Conservation (phyloP, 2,329 filamentous ascomycete species). For the Sporothrix curviconia region DNA sequence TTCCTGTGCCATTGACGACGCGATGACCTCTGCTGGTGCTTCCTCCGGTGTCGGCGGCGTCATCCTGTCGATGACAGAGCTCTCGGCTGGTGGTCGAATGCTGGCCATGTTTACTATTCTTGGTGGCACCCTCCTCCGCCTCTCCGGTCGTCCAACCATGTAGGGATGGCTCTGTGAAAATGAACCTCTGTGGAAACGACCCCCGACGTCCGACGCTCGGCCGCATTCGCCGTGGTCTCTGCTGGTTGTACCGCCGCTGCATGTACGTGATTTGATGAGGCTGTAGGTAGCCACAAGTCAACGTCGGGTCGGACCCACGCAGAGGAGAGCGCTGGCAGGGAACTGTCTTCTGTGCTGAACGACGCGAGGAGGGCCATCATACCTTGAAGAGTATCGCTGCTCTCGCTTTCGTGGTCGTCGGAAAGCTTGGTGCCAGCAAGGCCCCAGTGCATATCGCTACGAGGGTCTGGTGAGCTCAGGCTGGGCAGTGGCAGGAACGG, state of each 20-base stretch:
- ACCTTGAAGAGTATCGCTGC: conserved; percentile 2
- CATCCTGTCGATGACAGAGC: too few relatives aligned
- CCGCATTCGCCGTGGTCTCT: neutral
- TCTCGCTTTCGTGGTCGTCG: neutral
- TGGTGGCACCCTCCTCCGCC: neutral
- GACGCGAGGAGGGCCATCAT: neutral
- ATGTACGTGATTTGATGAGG: neutral
- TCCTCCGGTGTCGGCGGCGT: too few relatives aligned
- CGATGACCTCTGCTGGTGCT: too few relatives aligned
- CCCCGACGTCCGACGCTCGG: neutral
- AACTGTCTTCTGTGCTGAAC: neutral
- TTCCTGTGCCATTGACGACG: neutral
- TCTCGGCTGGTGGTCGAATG: too few relatives aligned
- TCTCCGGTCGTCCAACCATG: neutral
- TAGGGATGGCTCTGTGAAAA: neutral
- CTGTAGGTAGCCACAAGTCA: conserved; percentile 9
- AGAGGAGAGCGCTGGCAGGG: neutral
- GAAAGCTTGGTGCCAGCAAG: neutral
- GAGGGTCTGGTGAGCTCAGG: conserved; percentile 5
- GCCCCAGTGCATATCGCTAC: conserved; percentile 2
- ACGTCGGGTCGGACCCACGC: neutral
- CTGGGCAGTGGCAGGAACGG: conserved; percentile 4
- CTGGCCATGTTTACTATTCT: too few relatives aligned
- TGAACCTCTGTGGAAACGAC: too few relatives aligned
- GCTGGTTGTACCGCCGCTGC: neutral